Conservation (phyloP, 2,329 filamentous ascomycete species). For the Fusarium citri region DNA sequence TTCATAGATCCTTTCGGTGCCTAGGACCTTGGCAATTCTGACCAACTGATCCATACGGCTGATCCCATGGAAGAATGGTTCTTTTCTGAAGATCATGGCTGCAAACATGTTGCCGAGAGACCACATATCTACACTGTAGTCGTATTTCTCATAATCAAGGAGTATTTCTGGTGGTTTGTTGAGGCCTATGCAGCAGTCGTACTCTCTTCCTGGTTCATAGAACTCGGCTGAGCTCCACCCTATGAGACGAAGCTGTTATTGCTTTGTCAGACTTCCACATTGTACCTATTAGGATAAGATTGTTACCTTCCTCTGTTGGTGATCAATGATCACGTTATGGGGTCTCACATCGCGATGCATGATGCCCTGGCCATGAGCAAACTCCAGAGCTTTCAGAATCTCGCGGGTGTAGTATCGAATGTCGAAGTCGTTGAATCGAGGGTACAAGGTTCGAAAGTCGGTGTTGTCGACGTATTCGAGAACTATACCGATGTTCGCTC, state of each 20-base stretch:
- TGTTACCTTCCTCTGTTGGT: background rate
- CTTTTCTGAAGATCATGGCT: constrained; percentile 98
- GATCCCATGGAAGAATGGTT: constrained; percentile 98
- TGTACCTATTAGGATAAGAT: rapidly evolving
- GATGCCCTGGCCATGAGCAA: background rate
- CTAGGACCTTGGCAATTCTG: constrained; percentile 96
- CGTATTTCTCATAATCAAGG: constrained; percentile 97
- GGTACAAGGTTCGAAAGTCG: constrained; percentile 10
- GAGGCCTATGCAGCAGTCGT: background rate
- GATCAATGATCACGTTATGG: constrained; percentile 21
- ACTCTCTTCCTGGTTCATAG: background rate
- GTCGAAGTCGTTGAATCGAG: background rate
- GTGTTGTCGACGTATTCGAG: constrained; percentile 18
- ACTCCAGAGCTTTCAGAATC: constrained; percentile 14
- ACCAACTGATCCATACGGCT: constrained; percentile 97
- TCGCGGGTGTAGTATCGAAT: constrained; percentile 14
- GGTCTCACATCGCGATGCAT: constrained; percentile 27
- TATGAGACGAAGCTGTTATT: constrained; percentile 8
- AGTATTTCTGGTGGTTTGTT: constrained; percentile 85
- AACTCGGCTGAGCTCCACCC: constrained; percentile 22
- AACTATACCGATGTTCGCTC: constrained; percentile 9
- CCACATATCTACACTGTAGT: constrained; percentile 99
- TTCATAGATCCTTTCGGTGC: constrained; percentile 94
- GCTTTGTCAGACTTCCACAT: rapidly evolving
- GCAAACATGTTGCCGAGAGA: constrained; percentile 98